Percentiles rank a stretch among this genome's conserved stretches.
These are phyloP conservation scores for Trichocladium antarcticum DNA, from an alignment of 495 filamentous ascomycete genomes.

Conservation along the genomic window DNA sequence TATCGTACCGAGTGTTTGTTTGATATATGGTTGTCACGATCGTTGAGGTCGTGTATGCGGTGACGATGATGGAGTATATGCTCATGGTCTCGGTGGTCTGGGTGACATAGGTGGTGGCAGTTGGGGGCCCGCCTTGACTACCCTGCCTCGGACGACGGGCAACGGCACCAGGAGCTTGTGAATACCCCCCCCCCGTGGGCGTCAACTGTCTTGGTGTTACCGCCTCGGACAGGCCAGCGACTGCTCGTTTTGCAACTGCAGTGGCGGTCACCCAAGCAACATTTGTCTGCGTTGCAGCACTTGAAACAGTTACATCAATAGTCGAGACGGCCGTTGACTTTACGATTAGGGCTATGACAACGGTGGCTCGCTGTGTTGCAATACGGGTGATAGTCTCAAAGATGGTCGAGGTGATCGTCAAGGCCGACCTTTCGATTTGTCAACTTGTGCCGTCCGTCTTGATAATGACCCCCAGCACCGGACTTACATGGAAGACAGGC, in stretches of 20 bases:
- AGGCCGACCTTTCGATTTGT: constrained; percentile 8
- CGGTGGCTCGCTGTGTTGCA: constrained; percentile 19
- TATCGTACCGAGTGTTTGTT: constrained; percentile 18
- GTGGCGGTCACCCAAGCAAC: constrained; percentile 19
- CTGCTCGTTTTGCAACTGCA: constrained; percentile 2
- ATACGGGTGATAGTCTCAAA: constrained; percentile 10
- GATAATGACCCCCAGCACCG: not conserved
- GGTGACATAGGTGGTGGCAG: constrained; percentile 14
- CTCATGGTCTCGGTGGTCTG: constrained; percentile 11
- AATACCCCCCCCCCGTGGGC: not conserved
- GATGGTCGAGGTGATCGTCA: constrained; percentile 18
- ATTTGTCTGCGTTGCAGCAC: constrained; percentile 19
- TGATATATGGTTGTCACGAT: constrained; percentile 15
- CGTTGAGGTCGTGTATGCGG: constrained; percentile 13
- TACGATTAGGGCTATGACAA: constrained; percentile 17
- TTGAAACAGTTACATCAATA: constrained; percentile 18
- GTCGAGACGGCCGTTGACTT: constrained; percentile 19
- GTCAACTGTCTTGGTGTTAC: not conserved
- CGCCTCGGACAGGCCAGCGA: not conserved
- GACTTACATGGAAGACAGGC: constrained; percentile 19
- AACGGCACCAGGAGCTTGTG: not conserved
- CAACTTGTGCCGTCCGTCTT: not conserved
- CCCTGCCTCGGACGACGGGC: constrained; percentile 5
- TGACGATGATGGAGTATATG: constrained; percentile 13
- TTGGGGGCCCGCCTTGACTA: not conserved